Evolutionary conservation across 106 monocot species (phyloP), one percentile per base, ranked within the genome.

Genomic region (Allium fistulosum): DNA sequence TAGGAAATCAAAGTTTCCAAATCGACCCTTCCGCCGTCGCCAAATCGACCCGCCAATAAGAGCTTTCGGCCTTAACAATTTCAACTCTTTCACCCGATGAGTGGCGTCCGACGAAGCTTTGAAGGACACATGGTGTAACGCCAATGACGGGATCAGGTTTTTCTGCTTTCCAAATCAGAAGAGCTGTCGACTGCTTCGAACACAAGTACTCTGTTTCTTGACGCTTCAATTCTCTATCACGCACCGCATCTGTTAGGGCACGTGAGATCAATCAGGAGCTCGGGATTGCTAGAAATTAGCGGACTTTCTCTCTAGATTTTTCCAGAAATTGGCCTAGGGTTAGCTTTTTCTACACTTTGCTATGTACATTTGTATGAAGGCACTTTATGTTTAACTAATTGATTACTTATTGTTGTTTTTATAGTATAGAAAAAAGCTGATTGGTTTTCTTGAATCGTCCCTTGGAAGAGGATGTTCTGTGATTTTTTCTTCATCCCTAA

Each of bases 321-420:
- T 80, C 78, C 11, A 78, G 91, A 13, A 97, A 87, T 37, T 97
- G 86, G 96, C 92, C 92, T 37, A 86, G 88, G 92, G 96, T 97
- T 69, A 14, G 82, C 15, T 17, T 63, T 63, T 58, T n/a, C 9
- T 10, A n/a, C 18, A 14, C 16, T 49, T 11, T 60, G 48, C 49
- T 37, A 0, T 7, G 4, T 28, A n/a, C 2, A 11, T 46, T 68
- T 53, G 52, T 12, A 15, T 37, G 10, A 52, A 69, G 26, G 26
- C 3, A 49, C 67, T 2, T 13, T 9, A 9, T 17, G 26, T 22
- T 45, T 5, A 7, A 22, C 22, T 11, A 27, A 10, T 4, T 58
- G 8, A 18, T 58, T 65, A 11, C 9, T 7, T 74, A 49, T 46
- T 60, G 17, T 11, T 69, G 61, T 22, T 62, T 71, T 46, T 82